Percentiles rank a stretch among this genome's conserved stretches.
Evolutionary conservation across 345 rosid genomes (phyloP).

Genomic region (Anacardium occidentale): DNA sequence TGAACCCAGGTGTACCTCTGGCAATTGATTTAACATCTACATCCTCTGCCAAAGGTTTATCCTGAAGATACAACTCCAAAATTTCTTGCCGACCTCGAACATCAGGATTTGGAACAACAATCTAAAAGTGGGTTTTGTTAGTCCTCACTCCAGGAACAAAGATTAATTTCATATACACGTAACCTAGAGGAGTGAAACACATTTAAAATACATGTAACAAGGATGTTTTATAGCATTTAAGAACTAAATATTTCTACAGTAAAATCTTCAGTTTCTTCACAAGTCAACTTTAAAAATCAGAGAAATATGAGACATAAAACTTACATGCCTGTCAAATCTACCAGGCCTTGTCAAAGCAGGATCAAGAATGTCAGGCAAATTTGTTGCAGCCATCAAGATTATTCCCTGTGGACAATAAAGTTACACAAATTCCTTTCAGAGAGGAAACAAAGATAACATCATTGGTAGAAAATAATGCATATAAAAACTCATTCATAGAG

Average conservation of each 20-base stretch:
- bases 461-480: not conserved
- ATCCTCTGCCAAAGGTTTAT: slow-evolving; percentile 83
- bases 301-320: slow-evolving; percentile 27
- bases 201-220: not conserved
- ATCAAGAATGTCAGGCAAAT: slow-evolving; percentile 97
- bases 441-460: too few species aligned
- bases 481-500: not conserved
- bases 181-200: too few species aligned
- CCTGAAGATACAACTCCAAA: slow-evolving; percentile 91
- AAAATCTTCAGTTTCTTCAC: not conserved
- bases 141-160: slow-evolving; percentile 16
- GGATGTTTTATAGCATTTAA: not conserved
- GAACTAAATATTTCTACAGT: not conserved
- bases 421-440: not conserved
- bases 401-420: slow-evolving; percentile 62
- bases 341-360: slow-evolving; percentile 99
- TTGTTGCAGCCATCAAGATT: slow-evolving; percentile 98
- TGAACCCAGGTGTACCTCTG: slow-evolving; percentile 98
- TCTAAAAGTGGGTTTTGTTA: slow-evolving; percentile 48
- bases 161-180: not conserved
- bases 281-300: not conserved
- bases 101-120: slow-evolving; percentile 94
- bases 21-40: slow-evolving; percentile 93
- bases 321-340: slow-evolving; percentile 97
- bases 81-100: slow-evolving; percentile 94